These are phyloP conservation scores for Ascosphaera apis DNA, from an alignment of 2,329 filamentous ascomycete species.

Conservation along the genomic window DNA sequence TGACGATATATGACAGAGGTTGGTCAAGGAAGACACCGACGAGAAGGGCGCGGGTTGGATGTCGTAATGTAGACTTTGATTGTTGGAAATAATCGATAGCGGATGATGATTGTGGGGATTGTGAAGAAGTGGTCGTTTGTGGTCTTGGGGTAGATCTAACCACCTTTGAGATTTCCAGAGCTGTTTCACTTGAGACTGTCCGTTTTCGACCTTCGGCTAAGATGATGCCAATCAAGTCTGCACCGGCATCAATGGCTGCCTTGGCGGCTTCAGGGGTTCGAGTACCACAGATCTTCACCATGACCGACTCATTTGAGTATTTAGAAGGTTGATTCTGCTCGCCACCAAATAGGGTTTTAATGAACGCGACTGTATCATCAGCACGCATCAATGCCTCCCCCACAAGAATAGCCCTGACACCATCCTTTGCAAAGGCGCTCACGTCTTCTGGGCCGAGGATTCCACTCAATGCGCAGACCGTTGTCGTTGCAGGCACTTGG, in stretches of 20 bases:
- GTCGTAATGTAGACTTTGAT: conserved; percentile 22
- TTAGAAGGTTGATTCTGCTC: conserved; percentile 9
- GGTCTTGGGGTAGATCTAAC: conserved; percentile 33
- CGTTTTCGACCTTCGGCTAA: conserved; percentile 62
- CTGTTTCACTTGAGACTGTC: conserved; percentile 55
- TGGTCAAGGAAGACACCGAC: conserved; percentile 93
- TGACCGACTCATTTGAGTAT: conserved; percentile 20
- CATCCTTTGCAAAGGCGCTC: conserved; percentile 62
- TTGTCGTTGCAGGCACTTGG: conserved; percentile 63
- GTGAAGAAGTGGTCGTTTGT: conserved; percentile 1
- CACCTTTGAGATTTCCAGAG: conserved; percentile 54
- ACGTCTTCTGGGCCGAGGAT: conserved; percentile 82
- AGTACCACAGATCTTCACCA: conserved; percentile 93
- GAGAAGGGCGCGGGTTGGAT: conserved; percentile 44
- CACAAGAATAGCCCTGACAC: conserved; percentile 79
- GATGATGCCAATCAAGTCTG: conserved; percentile 84
- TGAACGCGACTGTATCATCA: conserved; percentile 58
- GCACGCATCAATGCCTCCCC: conserved; percentile 93
- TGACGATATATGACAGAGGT: conserved; percentile 57
- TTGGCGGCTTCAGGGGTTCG: conserved; percentile 58
- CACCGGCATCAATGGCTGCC: conserved; percentile 62
- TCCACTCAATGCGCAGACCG: conserved; percentile 83
- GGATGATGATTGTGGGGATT: conserved; percentile 7
- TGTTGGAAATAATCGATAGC: conserved; percentile 48
- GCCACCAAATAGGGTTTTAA: conserved; percentile 54